These are phyloP conservation scores for Diaporthe sp. DNA, from an alignment of 2,329 filamentous ascomycete species.

Conservation along the genomic window DNA sequence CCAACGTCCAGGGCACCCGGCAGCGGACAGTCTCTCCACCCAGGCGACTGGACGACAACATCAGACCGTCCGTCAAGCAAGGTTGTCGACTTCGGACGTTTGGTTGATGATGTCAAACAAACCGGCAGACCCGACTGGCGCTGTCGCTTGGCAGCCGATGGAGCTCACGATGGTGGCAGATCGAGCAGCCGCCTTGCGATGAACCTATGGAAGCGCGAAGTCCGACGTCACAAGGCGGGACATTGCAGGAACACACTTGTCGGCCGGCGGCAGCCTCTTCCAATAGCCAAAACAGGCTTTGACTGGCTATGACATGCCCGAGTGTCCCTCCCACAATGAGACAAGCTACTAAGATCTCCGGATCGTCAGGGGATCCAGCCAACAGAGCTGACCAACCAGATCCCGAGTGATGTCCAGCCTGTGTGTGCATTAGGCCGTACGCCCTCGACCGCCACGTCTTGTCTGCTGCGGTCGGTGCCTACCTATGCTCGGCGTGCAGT, in stretches of 20 bases:
- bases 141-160: not conserved
- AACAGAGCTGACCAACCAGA: not conserved
- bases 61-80: slow-evolving; percentile 26
- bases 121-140: slow-evolving; percentile 1
- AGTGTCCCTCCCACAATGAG: not conserved
- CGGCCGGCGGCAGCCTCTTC: slow-evolving; percentile 14
- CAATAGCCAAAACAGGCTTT: slow-evolving; percentile 9
- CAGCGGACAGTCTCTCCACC: not conserved
- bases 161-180: slow-evolving; percentile 1
- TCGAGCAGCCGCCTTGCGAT: slow-evolving; percentile 18
- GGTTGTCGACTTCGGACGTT: slow-evolving; percentile 20
- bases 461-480: not conserved
- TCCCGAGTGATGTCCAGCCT: not conserved
- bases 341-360: slow-evolving; percentile 22
- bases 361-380: slow-evolving; percentile 28
- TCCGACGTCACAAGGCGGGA: slow-evolving; percentile 15
- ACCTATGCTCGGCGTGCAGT: not conserved
- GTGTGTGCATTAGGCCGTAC: slow-evolving; percentile 17
- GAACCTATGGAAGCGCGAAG: not conserved
- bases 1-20: slow-evolving; percentile 10
- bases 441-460: slow-evolving; percentile 9
- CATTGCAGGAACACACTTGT: slow-evolving; percentile 4
- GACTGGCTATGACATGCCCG: slow-evolving; percentile 17
- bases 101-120: slow-evolving; percentile 28
- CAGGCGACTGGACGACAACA: slow-evolving; percentile 8